Evolutionary conservation across 169 alveolate genomes (phyloP), one percentile per base, ranked within the genome.

Genomic region (Eimeria tenella): DNA sequence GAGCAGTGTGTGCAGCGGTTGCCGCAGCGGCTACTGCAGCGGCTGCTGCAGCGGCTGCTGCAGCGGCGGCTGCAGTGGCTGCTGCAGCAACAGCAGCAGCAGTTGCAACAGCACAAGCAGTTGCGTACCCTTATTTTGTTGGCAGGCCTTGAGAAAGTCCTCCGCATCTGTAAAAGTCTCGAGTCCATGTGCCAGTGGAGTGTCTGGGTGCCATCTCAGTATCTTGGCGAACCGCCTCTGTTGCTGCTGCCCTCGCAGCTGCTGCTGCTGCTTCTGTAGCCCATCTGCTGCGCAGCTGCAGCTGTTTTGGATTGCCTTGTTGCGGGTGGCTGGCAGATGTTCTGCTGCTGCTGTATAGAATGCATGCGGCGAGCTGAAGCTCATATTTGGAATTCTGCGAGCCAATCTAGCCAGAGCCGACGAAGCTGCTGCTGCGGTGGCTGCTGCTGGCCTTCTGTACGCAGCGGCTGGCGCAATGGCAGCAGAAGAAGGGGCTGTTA

Each of bases 121-220:
- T 21, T 25, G 83, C 94, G 62, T 23, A 90, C 94, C 90, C 4
- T 49, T 68, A 62, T 75, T 23, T 5, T 55, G 56, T 13, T 74
- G 50, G 82, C 94, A 90, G 11, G 89, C 88, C 31, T 55, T 21
- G 70, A 90, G 74, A 70, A 90, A 73, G 70, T 90, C 94, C 82
- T 75, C 71, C 50, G 94, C 94, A 25, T 90, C 94, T 25, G 49
- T 10, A 25, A 90, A 60, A 0, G 73, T 65, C 68, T 90, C 94
- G 4, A 90, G 68, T 13, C 89, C 88, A 55, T 75, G 75, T 3
- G 89, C 88, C 58, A 90, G 79, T 49, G 90, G 83, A 11, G 94
- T 90, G 82, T 90, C 94, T 31, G 90, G 73, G n/a, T 52, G 5
- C 94, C 94, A 90, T n/a, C 94, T 89, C 60, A 90, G 65, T 15